phyloP scores from a whole-genome alignment of 176 grass and related monocot genomes.

The Neostapfia colusana region DNA sequence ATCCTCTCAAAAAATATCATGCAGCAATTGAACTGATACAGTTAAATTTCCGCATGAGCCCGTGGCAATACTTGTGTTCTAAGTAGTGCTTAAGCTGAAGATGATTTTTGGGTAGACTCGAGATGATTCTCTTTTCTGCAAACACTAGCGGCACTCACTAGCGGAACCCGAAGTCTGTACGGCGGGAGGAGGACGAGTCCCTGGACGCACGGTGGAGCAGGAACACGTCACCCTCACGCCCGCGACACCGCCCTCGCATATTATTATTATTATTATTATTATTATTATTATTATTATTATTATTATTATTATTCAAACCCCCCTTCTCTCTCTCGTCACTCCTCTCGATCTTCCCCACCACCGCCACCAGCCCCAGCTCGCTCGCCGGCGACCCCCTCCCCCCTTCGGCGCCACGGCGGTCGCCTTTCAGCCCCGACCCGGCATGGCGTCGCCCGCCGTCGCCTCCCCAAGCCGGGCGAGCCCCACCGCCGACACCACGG shows the following conservation, averaged over 20 bases:
- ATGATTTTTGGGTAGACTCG: not conserved
- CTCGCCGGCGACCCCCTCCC: not conserved
- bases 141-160: not conserved
- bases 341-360: constrained; percentile 19
- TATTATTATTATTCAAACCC: constrained; percentile 51
- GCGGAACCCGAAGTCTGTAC: no score
- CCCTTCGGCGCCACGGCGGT: not conserved
- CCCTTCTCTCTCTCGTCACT: not conserved
- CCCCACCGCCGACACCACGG: constrained; percentile 32
- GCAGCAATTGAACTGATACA: no score
- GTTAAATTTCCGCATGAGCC: not conserved
- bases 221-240: constrained; percentile 47
- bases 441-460: constrained; percentile 38
- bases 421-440: no score
- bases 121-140: not conserved
- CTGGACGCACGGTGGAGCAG: no score
- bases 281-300: constrained; percentile 52
- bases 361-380: not conserved
- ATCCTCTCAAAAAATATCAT: no score
- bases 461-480: constrained; percentile 31
- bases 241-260: constrained; percentile 22
- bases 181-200: no score
- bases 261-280: constrained; percentile 51
- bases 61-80: not conserved
- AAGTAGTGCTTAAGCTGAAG: not conserved